Evolutionary conservation across 2,329 filamentous ascomycete genomes (phyloP).

Genomic region (Sporothrix brasiliensis): DNA sequence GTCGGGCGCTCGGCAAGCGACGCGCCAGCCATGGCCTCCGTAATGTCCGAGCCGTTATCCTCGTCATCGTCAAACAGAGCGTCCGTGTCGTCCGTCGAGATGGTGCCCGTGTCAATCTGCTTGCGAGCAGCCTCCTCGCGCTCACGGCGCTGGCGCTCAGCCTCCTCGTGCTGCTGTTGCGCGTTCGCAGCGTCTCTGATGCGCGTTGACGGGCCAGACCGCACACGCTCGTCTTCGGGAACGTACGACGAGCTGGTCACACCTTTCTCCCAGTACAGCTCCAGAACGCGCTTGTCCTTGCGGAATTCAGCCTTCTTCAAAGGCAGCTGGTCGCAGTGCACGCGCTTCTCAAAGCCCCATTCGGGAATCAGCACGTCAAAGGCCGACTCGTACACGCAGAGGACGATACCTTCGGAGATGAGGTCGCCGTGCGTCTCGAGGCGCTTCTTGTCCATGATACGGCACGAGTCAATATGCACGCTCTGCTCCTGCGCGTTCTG

Average conservation of each 20-base stretch:
- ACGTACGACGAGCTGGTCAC: slow-evolving; percentile 95
- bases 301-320: slow-evolving; percentile 99
- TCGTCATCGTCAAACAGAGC: slow-evolving; percentile 95
- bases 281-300: slow-evolving; percentile 90
- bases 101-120: slow-evolving; percentile 92
- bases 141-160: slow-evolving; percentile 69
- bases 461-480: slow-evolving; percentile 96
- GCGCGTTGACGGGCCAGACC: slow-evolving; percentile 74
- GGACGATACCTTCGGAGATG: slow-evolving; percentile 91
- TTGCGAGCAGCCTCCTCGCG: slow-evolving; percentile 88
- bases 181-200: slow-evolving; percentile 75
- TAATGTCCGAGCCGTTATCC: slow-evolving; percentile 78
- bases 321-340: slow-evolving; percentile 96
- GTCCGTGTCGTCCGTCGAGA: slow-evolving; percentile 89
- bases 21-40: slow-evolving; percentile 89
- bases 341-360: slow-evolving; percentile 98
- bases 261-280: slow-evolving; percentile 99
- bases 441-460: slow-evolving; percentile 89
- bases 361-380: slow-evolving; percentile 98
- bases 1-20: slow-evolving; percentile 87
- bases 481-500: slow-evolving; percentile 98
- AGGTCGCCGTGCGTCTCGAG: slow-evolving; percentile 87
- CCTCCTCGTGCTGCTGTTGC: slow-evolving; percentile 78
- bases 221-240: slow-evolving; percentile 89
- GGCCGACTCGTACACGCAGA: slow-evolving; percentile 97